Evolutionary conservation across 495 filamentous ascomycete genomes (phyloP), one percentile per base, ranked within the genome.

Genomic region (Hapsidospora chrysogenum): DNA sequence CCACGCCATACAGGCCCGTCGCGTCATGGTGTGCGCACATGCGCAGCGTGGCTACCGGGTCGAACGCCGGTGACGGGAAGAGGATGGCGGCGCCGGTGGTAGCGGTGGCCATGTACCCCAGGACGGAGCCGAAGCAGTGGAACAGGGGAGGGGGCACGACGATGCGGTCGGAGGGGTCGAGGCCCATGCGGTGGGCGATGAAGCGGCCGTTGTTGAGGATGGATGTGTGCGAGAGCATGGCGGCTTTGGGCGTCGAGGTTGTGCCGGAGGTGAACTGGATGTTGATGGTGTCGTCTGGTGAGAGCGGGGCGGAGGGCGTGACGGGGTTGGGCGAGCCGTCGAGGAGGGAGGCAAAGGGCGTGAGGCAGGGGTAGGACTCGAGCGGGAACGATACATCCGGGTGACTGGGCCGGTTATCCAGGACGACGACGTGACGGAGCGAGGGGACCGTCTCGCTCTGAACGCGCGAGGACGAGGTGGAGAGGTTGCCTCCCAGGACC

Each of bases 191-290:
- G 41, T 77, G 66, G 2, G 82, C 85, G 41, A 92, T 86, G 26
- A 78, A 72, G 6, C 64, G 67, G 21, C 85, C 85, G 50, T 94
- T 94, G 51, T 97, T 97, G 27, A 97, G 61, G 41, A 97, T 93
- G 9, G 68, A 74, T 6, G 62, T 67, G 54, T 97, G 89, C 4
- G 69, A 76, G 3, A 97, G 67, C 56, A 84, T 92, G 1, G 87
- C 85, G 0, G 89, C 89, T 61, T 97, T 97, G 2, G 89, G 89
- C 48, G 68, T 60, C 1, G 76, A 76, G 0, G 87, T 97, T 5
- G 87, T 97, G 18, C 87, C 89, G 5, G 80, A 87, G 6, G 89
- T 97, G 56, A 95, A 97, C 49, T 97, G 89, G 43, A 97, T 93
- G 50, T 95, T 95, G 29, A 92, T 74, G 2, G 80, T 72, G 11